Evolutionary conservation across 2,329 filamentous ascomycete genomes (phyloP), one percentile per base, ranked within the genome.

Genomic region (Westerdykella aurantiaca): DNA sequence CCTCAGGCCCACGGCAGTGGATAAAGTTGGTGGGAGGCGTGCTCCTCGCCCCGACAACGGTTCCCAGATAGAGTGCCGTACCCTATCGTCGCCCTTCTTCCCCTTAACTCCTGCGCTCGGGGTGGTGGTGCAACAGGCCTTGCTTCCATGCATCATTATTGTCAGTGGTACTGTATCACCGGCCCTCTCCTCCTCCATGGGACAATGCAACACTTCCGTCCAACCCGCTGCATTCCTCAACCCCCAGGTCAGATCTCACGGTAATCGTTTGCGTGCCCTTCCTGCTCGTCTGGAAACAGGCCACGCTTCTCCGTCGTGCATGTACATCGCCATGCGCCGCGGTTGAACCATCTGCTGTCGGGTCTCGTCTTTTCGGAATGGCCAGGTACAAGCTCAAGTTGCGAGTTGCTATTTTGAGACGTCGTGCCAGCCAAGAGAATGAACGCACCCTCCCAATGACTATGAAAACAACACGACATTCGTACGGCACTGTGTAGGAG

Each of bases 11-110:
- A 49, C 48, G 21, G 33, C 47, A 45, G 52, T 60, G 62, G 62
- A 60, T 64, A 63, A 66, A 58, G 60, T 60, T 65, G 51, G 12
- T 48, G 41, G 37, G 46, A 49, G 52, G 53, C 58, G 52, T 57
- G 56, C 58, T 56, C 58, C 42, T 39, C 52, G 57, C 52, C 45
- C 51, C 46, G 48, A 41, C 45, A 35, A 18, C 33, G 47, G 49
- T 48, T 48, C 42, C 46, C 45, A 39, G 38, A 45, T 51, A 50
- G 50, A 42, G 40, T 48, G 25, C 39, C 40, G 38, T 35, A 41
- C 31, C 56, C 54, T 45, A 48, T 54, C 49, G 50, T 25, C 16
- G 38, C 31, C 31, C 18, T 39, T 34, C 47, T 34, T 37, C 23
- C 37, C 45, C 47, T 42, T 42, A 39, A 43, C 37, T 39, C 41